phyloP scores from a whole-genome alignment of 2,329 filamentous ascomycete species.

The Scedosporium boydii region DNA sequence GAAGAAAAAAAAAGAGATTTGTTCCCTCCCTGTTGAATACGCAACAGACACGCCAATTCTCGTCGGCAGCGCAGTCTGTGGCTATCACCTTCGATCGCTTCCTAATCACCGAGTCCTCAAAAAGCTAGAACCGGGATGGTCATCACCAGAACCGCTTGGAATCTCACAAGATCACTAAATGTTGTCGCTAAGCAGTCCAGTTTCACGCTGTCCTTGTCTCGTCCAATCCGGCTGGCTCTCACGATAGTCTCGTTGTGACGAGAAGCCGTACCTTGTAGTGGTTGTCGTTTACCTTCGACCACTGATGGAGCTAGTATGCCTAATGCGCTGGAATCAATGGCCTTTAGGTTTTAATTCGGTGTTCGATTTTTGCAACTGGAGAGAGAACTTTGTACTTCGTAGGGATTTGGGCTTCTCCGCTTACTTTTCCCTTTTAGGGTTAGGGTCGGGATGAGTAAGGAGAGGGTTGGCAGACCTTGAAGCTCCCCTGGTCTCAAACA shows the following conservation, averaged over 20 bases:
- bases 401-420: background rate
- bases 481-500: constrained; percentile 3
- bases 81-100: background rate
- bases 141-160: background rate
- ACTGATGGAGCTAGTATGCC: background rate
- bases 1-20: no score
- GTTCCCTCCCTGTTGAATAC: no score
- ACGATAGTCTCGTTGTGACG: background rate
- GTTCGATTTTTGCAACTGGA: background rate
- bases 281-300: background rate
- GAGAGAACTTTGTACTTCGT: no score
- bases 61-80: no score
- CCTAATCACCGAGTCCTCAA: background rate
- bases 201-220: background rate
- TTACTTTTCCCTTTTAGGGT: background rate
- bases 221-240: background rate
- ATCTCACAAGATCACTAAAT: background rate
- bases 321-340: background rate
- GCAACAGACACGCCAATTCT: background rate
- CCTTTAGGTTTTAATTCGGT: background rate
- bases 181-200: background rate
- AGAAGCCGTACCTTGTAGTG: background rate
- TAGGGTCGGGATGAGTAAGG: constrained; percentile 1
- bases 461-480: background rate
- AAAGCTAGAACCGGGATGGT: background rate